phyloP scores from a whole-genome alignment of 495 filamentous ascomycete genomes.

The Tricharina praecox region DNA sequence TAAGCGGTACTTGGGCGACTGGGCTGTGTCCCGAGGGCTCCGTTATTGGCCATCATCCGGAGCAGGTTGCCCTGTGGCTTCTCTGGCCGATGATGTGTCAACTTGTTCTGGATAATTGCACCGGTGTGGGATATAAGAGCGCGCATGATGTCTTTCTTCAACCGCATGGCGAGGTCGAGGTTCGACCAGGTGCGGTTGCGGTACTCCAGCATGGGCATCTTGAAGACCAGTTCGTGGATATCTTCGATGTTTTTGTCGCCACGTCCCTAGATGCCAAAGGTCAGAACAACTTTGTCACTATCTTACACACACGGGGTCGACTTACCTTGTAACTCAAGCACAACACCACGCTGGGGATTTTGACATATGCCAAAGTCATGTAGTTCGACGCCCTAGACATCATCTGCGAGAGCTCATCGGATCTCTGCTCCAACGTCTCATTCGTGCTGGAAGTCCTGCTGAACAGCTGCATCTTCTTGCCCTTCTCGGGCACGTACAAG shows the following conservation, averaged over 20 bases:
- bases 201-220: conserved; percentile 84
- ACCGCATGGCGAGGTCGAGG: conserved; percentile 71
- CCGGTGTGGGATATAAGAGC: conserved; percentile 90
- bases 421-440: conserved; percentile 31
- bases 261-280: conserved; percentile 39
- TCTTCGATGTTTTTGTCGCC: conserved; percentile 90
- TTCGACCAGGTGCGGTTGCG: conserved; percentile 99
- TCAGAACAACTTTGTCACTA: not conserved
- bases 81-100: conserved; percentile 67
- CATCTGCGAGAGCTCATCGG: conserved; percentile 96
- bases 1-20: conserved; percentile 1
- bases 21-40: conserved; percentile 22
- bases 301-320: not conserved
- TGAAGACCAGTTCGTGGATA: conserved; percentile 93
- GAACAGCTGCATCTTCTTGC: conserved; percentile 23
- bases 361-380: conserved; percentile 92
- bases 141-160: conserved; percentile 87
- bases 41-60: conserved; percentile 58
- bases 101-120: conserved; percentile 93
- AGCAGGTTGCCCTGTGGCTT: conserved; percentile 62
- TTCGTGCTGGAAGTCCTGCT: conserved; percentile 11
- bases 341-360: conserved; percentile 82
- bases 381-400: conserved; percentile 87
- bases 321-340: conserved; percentile 76
- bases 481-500: conserved; percentile 14